phyloP scores from a whole-genome alignment of 345 rosid species.

The Citrus glauca region DNA sequence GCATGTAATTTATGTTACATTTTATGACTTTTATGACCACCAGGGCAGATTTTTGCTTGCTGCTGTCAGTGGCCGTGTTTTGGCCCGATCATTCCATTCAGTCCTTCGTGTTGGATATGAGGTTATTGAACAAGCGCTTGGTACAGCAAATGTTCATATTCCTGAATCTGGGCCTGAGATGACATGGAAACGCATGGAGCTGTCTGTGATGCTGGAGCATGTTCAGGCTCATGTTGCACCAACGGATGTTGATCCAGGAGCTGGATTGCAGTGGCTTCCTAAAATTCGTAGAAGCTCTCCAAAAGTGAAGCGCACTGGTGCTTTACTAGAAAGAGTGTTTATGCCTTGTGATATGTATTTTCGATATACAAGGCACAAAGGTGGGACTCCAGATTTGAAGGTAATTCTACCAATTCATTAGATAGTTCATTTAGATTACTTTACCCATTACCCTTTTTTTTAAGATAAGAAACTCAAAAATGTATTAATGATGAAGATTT shows the following conservation, averaged over 20 bases:
- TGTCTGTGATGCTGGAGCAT: constrained; percentile 93
- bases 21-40: constrained; percentile 10
- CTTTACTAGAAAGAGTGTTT: constrained; percentile 95
- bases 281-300: constrained; percentile 84
- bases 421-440: constrained; percentile 9
- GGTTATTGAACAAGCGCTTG: constrained; percentile 89
- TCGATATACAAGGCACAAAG: constrained; percentile 93
- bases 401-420: constrained; percentile 32
- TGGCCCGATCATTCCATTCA: constrained; percentile 89
- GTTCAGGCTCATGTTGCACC: constrained; percentile 99
- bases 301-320: constrained; percentile 96
- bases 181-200: constrained; percentile 88
- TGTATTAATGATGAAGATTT: no score
- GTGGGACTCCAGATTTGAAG: constrained; percentile 94
- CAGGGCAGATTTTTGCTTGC: constrained; percentile 99
- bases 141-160: constrained; percentile 50
- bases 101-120: constrained; percentile 85
- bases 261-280: constrained; percentile 99
- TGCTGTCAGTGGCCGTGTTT: constrained; percentile 95
- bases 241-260: constrained; percentile 99
- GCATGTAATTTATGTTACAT: constrained; percentile 3
- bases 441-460: not conserved
- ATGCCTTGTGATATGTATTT: constrained; percentile 99
- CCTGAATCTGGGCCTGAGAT: constrained; percentile 86
- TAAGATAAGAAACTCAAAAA: no score